Percentiles rank a stretch among this genome's conserved stretches.
phyloP scores from a whole-genome alignment of 1,284 basidiomycete genomes.

The Cryptococcus floricola region DNA sequence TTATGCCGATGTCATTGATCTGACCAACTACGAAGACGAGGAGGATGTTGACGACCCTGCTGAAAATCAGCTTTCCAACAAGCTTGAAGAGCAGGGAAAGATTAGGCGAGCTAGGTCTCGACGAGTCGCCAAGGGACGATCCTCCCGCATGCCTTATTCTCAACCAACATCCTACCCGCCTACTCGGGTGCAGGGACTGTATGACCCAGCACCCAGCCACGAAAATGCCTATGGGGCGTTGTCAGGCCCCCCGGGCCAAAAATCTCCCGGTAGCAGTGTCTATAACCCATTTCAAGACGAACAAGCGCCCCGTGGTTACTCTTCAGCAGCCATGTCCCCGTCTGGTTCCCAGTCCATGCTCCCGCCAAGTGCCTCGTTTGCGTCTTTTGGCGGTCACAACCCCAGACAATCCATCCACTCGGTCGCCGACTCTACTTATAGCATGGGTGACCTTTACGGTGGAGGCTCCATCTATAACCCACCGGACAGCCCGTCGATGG shows the following conservation, averaged over 20 bases:
- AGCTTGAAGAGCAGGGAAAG: constrained; percentile 65
- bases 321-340: neutral
- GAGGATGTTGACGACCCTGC: constrained; percentile 66
- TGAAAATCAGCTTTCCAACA: constrained; percentile 61
- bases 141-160: neutral
- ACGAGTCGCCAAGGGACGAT: constrained; percentile 32
- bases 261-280: neutral
- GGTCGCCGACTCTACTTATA: constrained; percentile 29
- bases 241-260: neutral
- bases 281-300: constrained; percentile 3
- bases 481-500: constrained; percentile 18
- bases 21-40: constrained; percentile 79
- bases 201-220: neutral
- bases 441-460: constrained; percentile 29
- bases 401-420: constrained; percentile 25
- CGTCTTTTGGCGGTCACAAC: neutral
- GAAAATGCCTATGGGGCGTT: neutral
- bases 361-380: neutral
- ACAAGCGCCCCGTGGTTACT: neutral
- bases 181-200: neutral
- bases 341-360: constrained; percentile 5
- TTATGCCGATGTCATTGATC: constrained; percentile 58
- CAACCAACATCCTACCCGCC: constrained; percentile 11
- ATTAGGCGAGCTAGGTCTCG: constrained; percentile 59
- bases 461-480: constrained; percentile 1